Evolutionary conservation across 2,329 filamentous ascomycete species (phyloP).

Genomic region (Alternaria sp.): DNA sequence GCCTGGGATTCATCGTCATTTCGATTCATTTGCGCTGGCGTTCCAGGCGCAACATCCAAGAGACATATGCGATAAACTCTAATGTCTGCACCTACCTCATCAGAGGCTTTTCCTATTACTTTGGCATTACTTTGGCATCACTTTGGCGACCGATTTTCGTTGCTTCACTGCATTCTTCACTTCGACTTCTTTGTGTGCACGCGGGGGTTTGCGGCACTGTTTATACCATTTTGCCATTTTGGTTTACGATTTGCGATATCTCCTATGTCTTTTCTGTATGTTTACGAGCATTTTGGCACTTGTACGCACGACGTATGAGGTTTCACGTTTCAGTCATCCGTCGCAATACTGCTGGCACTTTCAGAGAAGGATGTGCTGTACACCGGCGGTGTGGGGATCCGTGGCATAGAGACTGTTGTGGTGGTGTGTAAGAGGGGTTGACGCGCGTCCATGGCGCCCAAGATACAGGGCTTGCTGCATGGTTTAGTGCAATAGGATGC

Average conservation of each 20-base stretch:
- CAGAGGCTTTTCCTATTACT: slow-evolving; percentile 38
- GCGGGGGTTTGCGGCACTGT: slow-evolving; percentile 33
- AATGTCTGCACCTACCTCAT: slow-evolving; percentile 44
- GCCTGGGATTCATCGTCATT: slow-evolving; percentile 34
- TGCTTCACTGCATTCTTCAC: slow-evolving; percentile 28
- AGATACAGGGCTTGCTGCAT: slow-evolving; percentile 14
- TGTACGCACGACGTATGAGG: slow-evolving; percentile 28
- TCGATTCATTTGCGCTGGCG: slow-evolving; percentile 42
- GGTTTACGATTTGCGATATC: slow-evolving; percentile 32
- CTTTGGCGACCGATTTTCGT: slow-evolving; percentile 26
- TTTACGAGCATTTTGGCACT: slow-evolving; percentile 34
- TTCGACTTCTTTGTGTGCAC: slow-evolving; percentile 26
- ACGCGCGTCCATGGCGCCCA: slow-evolving; percentile 31
- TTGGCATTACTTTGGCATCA: slow-evolving; percentile 34
- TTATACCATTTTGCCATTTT: slow-evolving; percentile 45
- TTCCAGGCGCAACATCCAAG: slow-evolving; percentile 40
- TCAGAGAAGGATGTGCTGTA: slow-evolving; percentile 26
- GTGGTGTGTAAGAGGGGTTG: slow-evolving; percentile 23
- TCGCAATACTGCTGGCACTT: slow-evolving; percentile 15
- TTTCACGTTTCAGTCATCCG: slow-evolving; percentile 22
- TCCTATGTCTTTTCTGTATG: slow-evolving; percentile 41
- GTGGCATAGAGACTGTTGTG: slow-evolving; percentile 15
- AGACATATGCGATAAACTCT: slow-evolving; percentile 41
- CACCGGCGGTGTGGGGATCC: slow-evolving; percentile 23
- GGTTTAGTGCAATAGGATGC: slow-evolving; percentile 14